Evolutionary conservation across 1,284 basidiomycete genomes (phyloP).

Genomic region (Malassezia equina): DNA sequence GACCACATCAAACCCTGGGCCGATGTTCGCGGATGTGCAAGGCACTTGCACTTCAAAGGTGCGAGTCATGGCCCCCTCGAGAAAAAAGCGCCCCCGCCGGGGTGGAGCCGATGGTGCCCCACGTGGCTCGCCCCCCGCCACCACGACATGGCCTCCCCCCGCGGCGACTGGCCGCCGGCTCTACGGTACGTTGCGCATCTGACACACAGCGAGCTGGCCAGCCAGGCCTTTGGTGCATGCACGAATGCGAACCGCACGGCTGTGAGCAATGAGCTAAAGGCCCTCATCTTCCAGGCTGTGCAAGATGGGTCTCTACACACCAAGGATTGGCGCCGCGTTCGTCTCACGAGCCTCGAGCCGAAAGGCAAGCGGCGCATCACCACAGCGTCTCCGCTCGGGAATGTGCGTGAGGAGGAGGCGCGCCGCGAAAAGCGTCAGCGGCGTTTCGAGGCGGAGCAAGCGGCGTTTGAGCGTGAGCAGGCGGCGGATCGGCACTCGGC

Average conservation of each 20-base stretch:
- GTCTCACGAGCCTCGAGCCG: slow-evolving; percentile 8
- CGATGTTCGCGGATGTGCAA: slow-evolving; percentile 94
- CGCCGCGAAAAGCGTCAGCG: slow-evolving; percentile 42
- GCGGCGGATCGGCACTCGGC: slow-evolving; percentile 27
- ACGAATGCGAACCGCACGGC: slow-evolving; percentile 48
- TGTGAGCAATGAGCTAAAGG: slow-evolving; percentile 50
- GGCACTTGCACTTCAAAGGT: slow-evolving; percentile 66
- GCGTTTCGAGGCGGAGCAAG: slow-evolving; percentile 41
- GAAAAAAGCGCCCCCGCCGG: neutral
- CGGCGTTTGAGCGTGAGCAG: slow-evolving; percentile 27
- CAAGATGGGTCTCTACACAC: slow-evolving; percentile 67
- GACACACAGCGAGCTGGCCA: slow-evolving; percentile 32
- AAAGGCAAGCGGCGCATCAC: slow-evolving; percentile 43
- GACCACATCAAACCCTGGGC: slow-evolving; percentile 96
- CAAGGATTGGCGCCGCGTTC: slow-evolving; percentile 70
- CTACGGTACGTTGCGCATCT: slow-evolving; percentile 7
- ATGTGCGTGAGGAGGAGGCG: slow-evolving; percentile 25
- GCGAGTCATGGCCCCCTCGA: slow-evolving; percentile 3
- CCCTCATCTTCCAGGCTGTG: slow-evolving; percentile 49
- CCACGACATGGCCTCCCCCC: slow-evolving; percentile 3
- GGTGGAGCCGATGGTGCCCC: neutral
- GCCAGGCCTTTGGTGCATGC: slow-evolving; percentile 38
- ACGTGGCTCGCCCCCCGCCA: neutral
- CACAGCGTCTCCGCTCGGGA: slow-evolving; percentile 50
- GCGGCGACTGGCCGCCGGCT: slow-evolving; percentile 14